Base-by-base conservation (phyloP, 257 asterid genomes). In the Lantana camara region DNA sequence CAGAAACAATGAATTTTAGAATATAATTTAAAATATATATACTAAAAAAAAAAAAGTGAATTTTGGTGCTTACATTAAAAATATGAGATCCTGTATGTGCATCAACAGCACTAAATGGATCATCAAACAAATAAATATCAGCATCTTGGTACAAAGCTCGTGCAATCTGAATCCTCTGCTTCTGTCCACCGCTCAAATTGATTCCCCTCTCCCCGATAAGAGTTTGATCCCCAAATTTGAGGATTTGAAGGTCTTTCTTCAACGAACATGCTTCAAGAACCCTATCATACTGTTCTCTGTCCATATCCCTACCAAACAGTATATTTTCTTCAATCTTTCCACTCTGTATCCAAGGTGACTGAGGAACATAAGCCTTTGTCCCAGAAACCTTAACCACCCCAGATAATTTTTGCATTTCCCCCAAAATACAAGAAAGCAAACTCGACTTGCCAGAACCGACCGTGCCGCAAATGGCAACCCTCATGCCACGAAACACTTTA, bases 391-490 rank as follows among this genome's bases (percentile, higher is more conserved):
- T 80, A 50, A 89, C 62, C 7, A 57, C 66, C 22, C 98, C 96
- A 15, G 95, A 88, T 45, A 91, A 1, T 63, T 89, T 86, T 4
- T 86, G 92, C 80, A 91, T 74, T 73, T 91, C 96, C 20, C 96
- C 95, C 51, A 89, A 76, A 32, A 92, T 76, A 69, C 88, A 72
- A 0, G 96, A 87, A 23, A 92, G 88, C 50, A 92, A 79, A 79
- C 98, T 89, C 48, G 98, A 92, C 79, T 92, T 92, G 5, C 98
- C 98, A 15, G 91, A 81, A 68, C 97, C 97, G 67, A 93, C 97
- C n/a, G 87, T 74, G 44, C 98, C 98, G 78, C 98, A 89, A 42
- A 92, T 42, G 14, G 98, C 97, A 62, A 92, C 90, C 77, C 83
- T 83, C 96, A 78, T 85, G 53, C 97, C 96, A 30, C 17, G 80